phyloP scores from a whole-genome alignment of 2,329 filamentous ascomycete species.

The Alternaria ventricosa region DNA sequence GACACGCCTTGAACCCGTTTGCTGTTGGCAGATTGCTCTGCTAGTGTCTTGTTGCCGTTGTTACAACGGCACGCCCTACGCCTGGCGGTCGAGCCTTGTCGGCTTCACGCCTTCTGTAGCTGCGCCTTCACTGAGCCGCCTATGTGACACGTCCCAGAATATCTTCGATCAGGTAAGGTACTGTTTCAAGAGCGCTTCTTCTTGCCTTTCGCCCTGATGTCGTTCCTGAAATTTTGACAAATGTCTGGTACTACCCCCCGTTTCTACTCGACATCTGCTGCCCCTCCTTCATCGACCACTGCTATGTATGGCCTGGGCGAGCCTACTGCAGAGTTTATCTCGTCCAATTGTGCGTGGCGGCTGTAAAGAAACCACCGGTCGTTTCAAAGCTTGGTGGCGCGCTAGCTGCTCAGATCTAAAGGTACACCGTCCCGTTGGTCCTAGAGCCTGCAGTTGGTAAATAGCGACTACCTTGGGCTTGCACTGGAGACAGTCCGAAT shows the following conservation, averaged over 20 bases:
- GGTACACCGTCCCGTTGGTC: slow-evolving; percentile 3
- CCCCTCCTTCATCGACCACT: not conserved
- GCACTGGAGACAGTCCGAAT: not conserved
- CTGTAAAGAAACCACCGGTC: not conserved
- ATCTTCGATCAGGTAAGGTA: not conserved
- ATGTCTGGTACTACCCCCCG: not conserved
- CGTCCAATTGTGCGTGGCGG: not conserved
- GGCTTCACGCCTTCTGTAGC: slow-evolving; percentile 6
- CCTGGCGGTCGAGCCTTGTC: slow-evolving; percentile 24
- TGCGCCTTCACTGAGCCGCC: slow-evolving; percentile 28
- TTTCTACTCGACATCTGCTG: not conserved
- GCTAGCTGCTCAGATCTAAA: not conserved
- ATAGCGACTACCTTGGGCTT: not conserved
- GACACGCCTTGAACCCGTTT: not conserved
- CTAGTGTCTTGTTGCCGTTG: slow-evolving; percentile 5
- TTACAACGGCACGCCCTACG: slow-evolving; percentile 24
- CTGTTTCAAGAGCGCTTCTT: not conserved
- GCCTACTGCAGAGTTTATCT: not conserved
- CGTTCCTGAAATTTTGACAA: not conserved
- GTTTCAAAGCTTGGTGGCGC: not conserved
- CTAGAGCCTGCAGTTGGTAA: not conserved
- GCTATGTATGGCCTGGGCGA: not conserved
- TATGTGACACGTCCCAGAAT: not conserved
- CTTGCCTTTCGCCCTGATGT: not conserved
- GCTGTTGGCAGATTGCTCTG: slow-evolving; percentile 2